These are phyloP conservation scores for Backusella tarrabulga DNA, from an alignment of 192 early-diverging fungal genomes.

Conservation along the genomic window DNA sequence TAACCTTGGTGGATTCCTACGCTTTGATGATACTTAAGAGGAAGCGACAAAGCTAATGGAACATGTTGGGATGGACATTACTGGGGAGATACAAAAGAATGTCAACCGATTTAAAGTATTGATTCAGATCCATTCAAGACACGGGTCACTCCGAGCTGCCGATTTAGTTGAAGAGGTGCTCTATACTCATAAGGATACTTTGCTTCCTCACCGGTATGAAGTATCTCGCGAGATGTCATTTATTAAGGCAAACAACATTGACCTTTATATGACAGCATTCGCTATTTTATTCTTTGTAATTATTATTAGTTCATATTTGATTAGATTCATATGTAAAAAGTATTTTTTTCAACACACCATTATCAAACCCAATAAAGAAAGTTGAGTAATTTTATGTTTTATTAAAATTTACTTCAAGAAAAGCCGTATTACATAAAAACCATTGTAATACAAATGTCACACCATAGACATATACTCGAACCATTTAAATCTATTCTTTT, in stretches of 20 bases:
- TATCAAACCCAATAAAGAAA: background rate
- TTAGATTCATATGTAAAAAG: background rate
- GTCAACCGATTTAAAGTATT: background rate
- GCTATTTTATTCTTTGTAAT: background rate
- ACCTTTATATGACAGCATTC: background rate
- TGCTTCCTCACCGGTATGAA: background rate
- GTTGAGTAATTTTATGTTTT: background rate
- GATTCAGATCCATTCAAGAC: slow-evolving; percentile 13
- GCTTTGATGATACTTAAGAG: background rate
- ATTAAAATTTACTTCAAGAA: background rate
- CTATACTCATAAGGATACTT: background rate
- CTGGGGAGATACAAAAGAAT: background rate
- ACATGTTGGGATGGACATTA: background rate
- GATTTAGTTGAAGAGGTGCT: slow-evolving; percentile 27
- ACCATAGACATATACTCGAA: background rate
- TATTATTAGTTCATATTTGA: background rate
- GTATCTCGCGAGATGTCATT: background rate
- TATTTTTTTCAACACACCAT: background rate
- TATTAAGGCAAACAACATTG: background rate
- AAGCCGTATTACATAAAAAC: background rate
- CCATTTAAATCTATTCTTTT: slow-evolving; percentile 5
- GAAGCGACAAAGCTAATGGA: background rate
- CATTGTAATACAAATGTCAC: background rate
- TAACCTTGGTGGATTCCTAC: background rate
- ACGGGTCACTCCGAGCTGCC: slow-evolving; percentile 5